phyloP scores from a whole-genome alignment of 2,329 filamentous ascomycete genomes.

The Epichloe gansuensis region DNA sequence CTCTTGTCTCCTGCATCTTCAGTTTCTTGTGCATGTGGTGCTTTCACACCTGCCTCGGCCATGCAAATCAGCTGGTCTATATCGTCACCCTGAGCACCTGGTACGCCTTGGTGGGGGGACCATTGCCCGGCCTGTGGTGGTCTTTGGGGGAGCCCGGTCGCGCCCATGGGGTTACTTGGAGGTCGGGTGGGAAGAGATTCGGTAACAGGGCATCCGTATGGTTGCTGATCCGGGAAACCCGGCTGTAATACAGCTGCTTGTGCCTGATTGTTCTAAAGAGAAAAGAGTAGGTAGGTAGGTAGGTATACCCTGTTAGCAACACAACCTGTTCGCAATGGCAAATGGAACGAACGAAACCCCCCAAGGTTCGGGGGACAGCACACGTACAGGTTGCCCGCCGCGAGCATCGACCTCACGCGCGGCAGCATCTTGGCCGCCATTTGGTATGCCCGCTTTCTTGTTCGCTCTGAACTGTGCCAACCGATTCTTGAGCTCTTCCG shows the following conservation, averaged over 20 bases:
- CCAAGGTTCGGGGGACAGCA: not conserved
- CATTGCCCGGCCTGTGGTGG: slow-evolving; percentile 23
- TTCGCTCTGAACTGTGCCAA: slow-evolving; percentile 65
- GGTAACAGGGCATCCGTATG: slow-evolving; percentile 22
- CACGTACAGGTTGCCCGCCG: slow-evolving; percentile 17
- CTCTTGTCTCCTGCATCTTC: slow-evolving; percentile 45
- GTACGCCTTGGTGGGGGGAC: slow-evolving; percentile 6
- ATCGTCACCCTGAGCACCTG: slow-evolving; percentile 35
- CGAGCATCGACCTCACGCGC: not conserved
- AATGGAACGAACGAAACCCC: not conserved
- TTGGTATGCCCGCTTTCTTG: slow-evolving; percentile 19
- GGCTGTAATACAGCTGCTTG: slow-evolving; percentile 11
- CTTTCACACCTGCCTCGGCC: slow-evolving; percentile 48
- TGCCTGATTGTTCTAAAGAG: slow-evolving; percentile 9
- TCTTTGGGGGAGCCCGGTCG: slow-evolving; percentile 31
- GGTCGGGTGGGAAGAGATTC: slow-evolving; percentile 35
- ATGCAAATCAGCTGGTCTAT: slow-evolving; percentile 54
- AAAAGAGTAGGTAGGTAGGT: no score
- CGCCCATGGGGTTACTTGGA: slow-evolving; percentile 23
- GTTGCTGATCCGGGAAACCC: slow-evolving; percentile 12
- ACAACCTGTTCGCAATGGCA: not conserved
- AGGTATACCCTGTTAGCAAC: slow-evolving; percentile 12
- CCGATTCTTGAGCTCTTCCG: slow-evolving; percentile 68
- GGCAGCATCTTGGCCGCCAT: not conserved
- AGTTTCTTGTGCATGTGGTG: slow-evolving; percentile 25